Percentiles rank a stretch among this genome's conserved stretches.
Evolutionary conservation across 768 basidiomycete species (phyloP).

Genomic region (Kwoniella heveanensis): DNA sequence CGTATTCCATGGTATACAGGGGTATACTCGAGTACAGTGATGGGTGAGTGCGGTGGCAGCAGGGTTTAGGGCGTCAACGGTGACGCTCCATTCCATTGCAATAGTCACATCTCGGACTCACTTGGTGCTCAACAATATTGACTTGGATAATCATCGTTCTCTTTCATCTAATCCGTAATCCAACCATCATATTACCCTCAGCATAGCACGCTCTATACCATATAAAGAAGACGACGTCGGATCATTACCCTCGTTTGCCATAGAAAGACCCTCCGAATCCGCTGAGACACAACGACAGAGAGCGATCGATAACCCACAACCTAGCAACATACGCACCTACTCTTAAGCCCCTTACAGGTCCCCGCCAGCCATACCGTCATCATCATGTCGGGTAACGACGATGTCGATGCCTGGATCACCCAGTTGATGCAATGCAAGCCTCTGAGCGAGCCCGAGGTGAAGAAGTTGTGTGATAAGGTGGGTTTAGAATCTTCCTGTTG

Average conservation of each 20-base stretch:
- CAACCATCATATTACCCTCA: no score
- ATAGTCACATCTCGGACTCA: not conserved
- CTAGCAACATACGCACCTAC: not conserved
- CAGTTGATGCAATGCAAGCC: slow-evolving; percentile 98
- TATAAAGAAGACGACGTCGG: no score
- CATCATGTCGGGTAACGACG: slow-evolving; percentile 58
- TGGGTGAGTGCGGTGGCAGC: not conserved
- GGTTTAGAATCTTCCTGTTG: slow-evolving; percentile 35
- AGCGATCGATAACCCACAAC: no score
- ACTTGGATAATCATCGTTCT: no score
- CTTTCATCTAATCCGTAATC: no score
- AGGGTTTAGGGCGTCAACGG: not conserved
- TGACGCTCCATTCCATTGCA: not conserved
- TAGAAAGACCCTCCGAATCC: no score
- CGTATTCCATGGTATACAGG: not conserved
- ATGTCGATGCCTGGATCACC: slow-evolving; percentile 96
- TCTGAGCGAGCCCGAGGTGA: slow-evolving; percentile 89
- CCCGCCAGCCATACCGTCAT: not conserved
- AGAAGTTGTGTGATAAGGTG: slow-evolving; percentile 98
- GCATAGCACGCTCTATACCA: no score
- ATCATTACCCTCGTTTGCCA: no score
- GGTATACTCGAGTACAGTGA: no score
- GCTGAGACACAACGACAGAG: no score
- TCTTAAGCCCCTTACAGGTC: no score
- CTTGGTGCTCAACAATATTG: no score